These are phyloP conservation scores for Rubia yunnanensis DNA, from an alignment of 257 asterid genomes.

Conservation along the genomic window DNA sequence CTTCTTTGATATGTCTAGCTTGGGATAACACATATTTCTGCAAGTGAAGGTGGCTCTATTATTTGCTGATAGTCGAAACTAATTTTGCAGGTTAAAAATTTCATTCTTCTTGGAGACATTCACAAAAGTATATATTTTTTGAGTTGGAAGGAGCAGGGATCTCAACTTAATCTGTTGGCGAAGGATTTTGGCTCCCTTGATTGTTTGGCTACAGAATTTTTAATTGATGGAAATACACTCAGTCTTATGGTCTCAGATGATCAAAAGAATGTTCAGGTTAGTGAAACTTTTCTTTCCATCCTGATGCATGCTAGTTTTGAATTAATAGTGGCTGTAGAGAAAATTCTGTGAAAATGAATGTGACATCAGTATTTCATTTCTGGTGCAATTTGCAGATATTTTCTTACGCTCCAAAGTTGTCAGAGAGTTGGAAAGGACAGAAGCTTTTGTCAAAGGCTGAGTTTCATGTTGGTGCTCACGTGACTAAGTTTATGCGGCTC, in stretches of 20 bases:
- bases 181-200: constrained; percentile 94
- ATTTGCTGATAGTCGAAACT: constrained; percentile 15
- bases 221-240: constrained; percentile 93
- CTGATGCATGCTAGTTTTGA: not conserved
- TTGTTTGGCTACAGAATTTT: constrained; percentile 86
- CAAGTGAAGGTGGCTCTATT: constrained; percentile 7
- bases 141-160: constrained; percentile 95
- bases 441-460: constrained; percentile 92
- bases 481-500: constrained; percentile 82
- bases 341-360: not conserved
- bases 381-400: constrained; percentile 44
- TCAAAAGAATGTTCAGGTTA: constrained; percentile 94
- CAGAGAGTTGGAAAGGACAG: constrained; percentile 99
- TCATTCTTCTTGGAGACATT: constrained; percentile 90
- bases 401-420: constrained; percentile 85
- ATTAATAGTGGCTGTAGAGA: not conserved
- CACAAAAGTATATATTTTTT: constrained; percentile 95
- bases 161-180: constrained; percentile 85
- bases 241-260: constrained; percentile 95
- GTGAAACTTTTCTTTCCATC: not conserved
- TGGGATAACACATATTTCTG: not conserved
- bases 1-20: not conserved
- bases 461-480: constrained; percentile 87
- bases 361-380: constrained; percentile 3
- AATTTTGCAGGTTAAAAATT: constrained; percentile 73